Percentiles rank a stretch among this genome's conserved stretches.
These are phyloP conservation scores for Phytophthora sp. DNA, from an alignment of 352 stramenopile species.

Conservation along the genomic window DNA sequence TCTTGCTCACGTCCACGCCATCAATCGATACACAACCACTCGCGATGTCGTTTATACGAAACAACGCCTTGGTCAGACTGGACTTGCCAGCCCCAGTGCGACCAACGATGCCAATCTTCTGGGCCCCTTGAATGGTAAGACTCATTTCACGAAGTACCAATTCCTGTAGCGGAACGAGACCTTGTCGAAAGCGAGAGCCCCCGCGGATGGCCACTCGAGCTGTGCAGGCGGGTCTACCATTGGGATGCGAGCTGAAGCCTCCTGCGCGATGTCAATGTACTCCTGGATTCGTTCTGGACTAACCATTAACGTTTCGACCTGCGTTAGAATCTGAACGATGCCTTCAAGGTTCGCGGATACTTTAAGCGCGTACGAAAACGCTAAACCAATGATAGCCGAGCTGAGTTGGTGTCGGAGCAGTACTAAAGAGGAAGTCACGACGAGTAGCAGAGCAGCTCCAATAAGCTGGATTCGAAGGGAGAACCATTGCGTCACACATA, in stretches of 20 bases:
- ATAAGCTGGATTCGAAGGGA: slow-evolving; percentile 72
- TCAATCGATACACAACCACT: slow-evolving; percentile 90
- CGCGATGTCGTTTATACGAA: slow-evolving; percentile 88
- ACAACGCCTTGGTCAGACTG: slow-evolving; percentile 86
- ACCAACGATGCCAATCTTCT: slow-evolving; percentile 91
- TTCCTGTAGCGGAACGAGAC: slow-evolving; percentile 91
- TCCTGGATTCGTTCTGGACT: slow-evolving; percentile 90
- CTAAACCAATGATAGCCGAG: slow-evolving; percentile 73
- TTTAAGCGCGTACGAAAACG: slow-evolving; percentile 92
- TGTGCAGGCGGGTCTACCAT: slow-evolving; percentile 37
- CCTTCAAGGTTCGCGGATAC: slow-evolving; percentile 85
- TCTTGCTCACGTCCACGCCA: slow-evolving; percentile 74
- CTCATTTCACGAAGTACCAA: slow-evolving; percentile 50
- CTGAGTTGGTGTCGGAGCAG: slow-evolving; percentile 43
- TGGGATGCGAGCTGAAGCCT: slow-evolving; percentile 46
- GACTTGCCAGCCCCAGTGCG: slow-evolving; percentile 90
- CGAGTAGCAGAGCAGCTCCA: slow-evolving; percentile 89
- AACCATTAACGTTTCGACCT: slow-evolving; percentile 81
- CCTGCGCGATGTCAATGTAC: slow-evolving; percentile 78
- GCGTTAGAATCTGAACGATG: slow-evolving; percentile 67
- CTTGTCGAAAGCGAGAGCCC: slow-evolving; percentile 81
- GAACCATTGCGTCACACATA: slow-evolving; percentile 57
- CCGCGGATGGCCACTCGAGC: slow-evolving; percentile 78
- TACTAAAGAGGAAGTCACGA: slow-evolving; percentile 54
- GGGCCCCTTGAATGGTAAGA: slow-evolving; percentile 29